Evolutionary conservation across 768 basidiomycete genomes (phyloP).

Genomic region (Boletus barrowsii): DNA sequence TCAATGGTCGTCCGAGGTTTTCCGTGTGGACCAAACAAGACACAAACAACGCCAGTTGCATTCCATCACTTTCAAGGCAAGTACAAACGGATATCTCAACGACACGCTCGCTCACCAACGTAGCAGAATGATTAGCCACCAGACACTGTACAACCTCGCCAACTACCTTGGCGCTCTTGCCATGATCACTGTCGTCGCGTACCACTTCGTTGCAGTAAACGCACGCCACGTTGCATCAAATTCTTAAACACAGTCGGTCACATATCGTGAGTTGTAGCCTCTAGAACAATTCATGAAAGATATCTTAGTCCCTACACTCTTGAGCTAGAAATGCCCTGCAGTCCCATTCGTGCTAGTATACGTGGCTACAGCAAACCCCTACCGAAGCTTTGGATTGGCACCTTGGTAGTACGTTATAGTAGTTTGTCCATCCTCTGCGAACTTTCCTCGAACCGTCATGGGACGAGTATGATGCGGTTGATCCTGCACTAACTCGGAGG

Average conservation of each 20-base stretch:
- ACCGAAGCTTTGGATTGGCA: constrained; percentile 12
- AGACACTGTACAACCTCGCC: constrained; percentile 77
- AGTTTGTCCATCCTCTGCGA: constrained; percentile 10
- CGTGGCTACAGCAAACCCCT: not conserved
- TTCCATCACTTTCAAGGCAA: constrained; percentile 1
- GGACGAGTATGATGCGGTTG: constrained; percentile 11
- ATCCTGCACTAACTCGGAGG: constrained; percentile 11
- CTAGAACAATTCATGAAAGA: not conserved
- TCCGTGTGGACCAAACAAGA: constrained; percentile 34
- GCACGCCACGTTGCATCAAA: constrained; percentile 44
- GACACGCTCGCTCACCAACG: not conserved
- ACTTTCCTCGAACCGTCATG: constrained; percentile 15
- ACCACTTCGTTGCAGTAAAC: constrained; percentile 90
- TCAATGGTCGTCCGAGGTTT: constrained; percentile 20
- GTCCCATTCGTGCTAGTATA: not conserved
- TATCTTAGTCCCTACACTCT: not conserved
- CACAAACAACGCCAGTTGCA: constrained; percentile 24
- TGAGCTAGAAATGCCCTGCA: not conserved
- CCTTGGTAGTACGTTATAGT: constrained; percentile 15
- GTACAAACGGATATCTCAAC: constrained; percentile 7
- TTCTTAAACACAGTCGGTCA: not conserved
- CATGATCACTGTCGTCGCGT: constrained; percentile 84
- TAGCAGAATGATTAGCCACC: constrained; percentile 68
- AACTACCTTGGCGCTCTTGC: constrained; percentile 81
- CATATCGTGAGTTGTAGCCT: constrained; percentile 6